Conservation (phyloP, 805 yeast genomes). For the Starmerella bacillaris region DNA sequence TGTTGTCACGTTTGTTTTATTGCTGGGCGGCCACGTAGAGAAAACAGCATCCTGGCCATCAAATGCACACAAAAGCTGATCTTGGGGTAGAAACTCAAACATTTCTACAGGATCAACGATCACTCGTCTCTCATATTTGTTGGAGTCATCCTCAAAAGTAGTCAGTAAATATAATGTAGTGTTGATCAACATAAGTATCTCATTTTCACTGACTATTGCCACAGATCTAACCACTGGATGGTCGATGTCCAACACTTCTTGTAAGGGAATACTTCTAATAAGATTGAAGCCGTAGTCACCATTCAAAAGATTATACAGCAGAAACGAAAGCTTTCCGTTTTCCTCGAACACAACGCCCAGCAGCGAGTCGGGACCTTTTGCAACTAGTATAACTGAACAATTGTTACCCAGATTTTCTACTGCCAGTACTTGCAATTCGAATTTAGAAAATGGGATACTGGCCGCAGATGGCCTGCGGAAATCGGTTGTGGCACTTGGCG, state of each 20-base stretch:
- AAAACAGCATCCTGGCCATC: slow-evolving; percentile 22
- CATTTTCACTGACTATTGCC: slow-evolving; percentile 10
- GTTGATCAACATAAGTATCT: slow-evolving; percentile 22
- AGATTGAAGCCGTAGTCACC: slow-evolving; percentile 15
- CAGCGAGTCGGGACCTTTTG: slow-evolving; percentile 14
- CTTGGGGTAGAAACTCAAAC: slow-evolving; percentile 18
- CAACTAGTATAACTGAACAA: slow-evolving; percentile 19
- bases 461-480: background rate
- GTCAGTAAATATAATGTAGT: slow-evolving; percentile 22
- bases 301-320: background rate
- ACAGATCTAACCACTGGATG: slow-evolving; percentile 7
- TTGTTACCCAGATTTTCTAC: slow-evolving; percentile 18
- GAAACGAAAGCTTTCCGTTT: slow-evolving; percentile 5
- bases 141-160: slow-evolving; percentile 7
- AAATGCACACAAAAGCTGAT: slow-evolving; percentile 26
- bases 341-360: slow-evolving; percentile 22
- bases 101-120: slow-evolving; percentile 25
- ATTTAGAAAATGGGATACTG: background rate
- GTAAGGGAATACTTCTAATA: slow-evolving; percentile 22
- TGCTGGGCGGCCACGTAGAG: slow-evolving; percentile 6
- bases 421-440: slow-evolving; percentile 18
- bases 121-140: slow-evolving; percentile 18
- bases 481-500: background rate
- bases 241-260: slow-evolving; percentile 19
- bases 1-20: slow-evolving; percentile 6